phyloP scores from a whole-genome alignment of 2,329 filamentous ascomycete species.

The Hymenotorrendiella dingleyae region DNA sequence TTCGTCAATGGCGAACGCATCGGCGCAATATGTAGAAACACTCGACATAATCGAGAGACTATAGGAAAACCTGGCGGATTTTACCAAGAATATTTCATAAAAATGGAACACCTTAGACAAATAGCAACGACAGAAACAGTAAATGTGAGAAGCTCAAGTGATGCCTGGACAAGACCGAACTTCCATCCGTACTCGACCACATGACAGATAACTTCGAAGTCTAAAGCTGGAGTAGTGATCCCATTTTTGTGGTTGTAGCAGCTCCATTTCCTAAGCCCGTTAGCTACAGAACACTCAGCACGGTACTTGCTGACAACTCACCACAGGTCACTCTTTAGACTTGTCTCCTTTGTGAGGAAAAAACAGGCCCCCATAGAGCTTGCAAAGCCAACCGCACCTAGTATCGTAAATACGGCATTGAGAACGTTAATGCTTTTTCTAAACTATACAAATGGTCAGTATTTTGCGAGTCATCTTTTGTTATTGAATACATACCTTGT shows the following conservation, averaged over 20 bases:
- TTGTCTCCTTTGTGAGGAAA: slow-evolving; percentile 12
- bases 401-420: slow-evolving; percentile 16
- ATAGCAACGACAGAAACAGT: slow-evolving; percentile 15
- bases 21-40: too few species aligned
- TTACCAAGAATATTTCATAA: too few species aligned
- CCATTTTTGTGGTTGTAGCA: slow-evolving; percentile 16
- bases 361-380: slow-evolving; percentile 16
- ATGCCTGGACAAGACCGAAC: slow-evolving; percentile 18
- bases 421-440: slow-evolving; percentile 14
- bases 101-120: too few species aligned
- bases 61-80: too few species aligned
- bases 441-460: slow-evolving; percentile 12
- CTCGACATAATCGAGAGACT: too few species aligned
- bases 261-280: slow-evolving; percentile 21
- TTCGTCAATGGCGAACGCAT: too few species aligned
- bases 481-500: slow-evolving; percentile 11
- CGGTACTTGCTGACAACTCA: too few species aligned
- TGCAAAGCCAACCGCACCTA: slow-evolving; percentile 17
- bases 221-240: slow-evolving; percentile 12
- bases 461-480: neutral
- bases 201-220: slow-evolving; percentile 18
- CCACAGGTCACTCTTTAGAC: slow-evolving; percentile 16
- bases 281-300: too few species aligned
- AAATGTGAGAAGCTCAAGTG: slow-evolving; percentile 19
- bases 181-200: slow-evolving; percentile 19